These are phyloP conservation scores for Xylaria castorea DNA, from an alignment of 495 filamentous ascomycete species.

Conservation along the genomic window DNA sequence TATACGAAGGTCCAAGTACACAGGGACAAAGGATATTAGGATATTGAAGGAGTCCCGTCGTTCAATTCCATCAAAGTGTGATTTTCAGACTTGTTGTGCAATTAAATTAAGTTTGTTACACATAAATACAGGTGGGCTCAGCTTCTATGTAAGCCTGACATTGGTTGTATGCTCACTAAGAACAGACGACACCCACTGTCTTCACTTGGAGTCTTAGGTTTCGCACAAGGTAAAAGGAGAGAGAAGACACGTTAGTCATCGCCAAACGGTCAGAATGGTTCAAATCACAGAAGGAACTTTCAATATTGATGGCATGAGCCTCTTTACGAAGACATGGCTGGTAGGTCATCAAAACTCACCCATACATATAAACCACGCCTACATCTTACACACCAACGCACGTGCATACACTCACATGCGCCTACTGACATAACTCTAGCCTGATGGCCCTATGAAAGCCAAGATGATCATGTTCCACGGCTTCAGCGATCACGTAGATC, in stretches of 20 bases:
- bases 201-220: background rate
- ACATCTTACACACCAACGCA: slow-evolving; percentile 24
- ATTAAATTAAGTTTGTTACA: background rate
- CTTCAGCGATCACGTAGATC: slow-evolving; percentile 85
- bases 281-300: slow-evolving; percentile 58
- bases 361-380: background rate
- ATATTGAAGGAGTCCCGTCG: background rate
- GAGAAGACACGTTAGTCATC: background rate
- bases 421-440: slow-evolving; percentile 44
- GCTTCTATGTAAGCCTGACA: background rate
- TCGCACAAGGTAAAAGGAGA: background rate
- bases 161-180: background rate
- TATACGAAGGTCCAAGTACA: slow-evolving; percentile 31
- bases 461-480: slow-evolving; percentile 83
- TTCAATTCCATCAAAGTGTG: background rate
- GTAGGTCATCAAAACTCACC: slow-evolving; percentile 52
- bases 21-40: background rate
- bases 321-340: slow-evolving; percentile 89
- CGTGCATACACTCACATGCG: background rate
- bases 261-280: slow-evolving; percentile 47
- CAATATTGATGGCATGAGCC: slow-evolving; percentile 60
- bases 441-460: slow-evolving; percentile 61
- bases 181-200: background rate
- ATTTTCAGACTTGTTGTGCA: background rate
- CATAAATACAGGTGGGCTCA: background rate